phyloP scores from a whole-genome alignment of 257 asterid genomes.

The Solanum chmielewskii region DNA sequence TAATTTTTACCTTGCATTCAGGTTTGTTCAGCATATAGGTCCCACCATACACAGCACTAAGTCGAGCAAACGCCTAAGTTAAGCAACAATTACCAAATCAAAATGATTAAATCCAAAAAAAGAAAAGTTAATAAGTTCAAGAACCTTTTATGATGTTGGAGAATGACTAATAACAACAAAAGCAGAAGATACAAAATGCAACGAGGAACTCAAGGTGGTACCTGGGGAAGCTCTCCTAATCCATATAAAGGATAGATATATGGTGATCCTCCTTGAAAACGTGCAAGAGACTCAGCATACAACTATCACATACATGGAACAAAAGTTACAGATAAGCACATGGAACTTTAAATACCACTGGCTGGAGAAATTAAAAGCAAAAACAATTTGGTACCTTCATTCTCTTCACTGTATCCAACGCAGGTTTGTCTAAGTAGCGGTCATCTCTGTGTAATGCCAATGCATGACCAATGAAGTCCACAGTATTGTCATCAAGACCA shows the following conservation, averaged over 20 bases:
- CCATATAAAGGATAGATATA: constrained; percentile 93
- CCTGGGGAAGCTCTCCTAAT: constrained; percentile 98
- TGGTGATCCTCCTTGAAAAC: constrained; percentile 97
- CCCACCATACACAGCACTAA: constrained; percentile 98
- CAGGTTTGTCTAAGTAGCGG: constrained; percentile 71
- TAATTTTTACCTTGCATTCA: constrained; percentile 63
- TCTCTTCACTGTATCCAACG: constrained; percentile 74
- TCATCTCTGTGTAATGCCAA: constrained; percentile 91
- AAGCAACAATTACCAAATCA: neutral
- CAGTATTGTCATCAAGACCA: constrained; percentile 87
- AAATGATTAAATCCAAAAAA: neutral
- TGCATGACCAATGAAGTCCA: constrained; percentile 87
- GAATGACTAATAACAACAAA: neutral
- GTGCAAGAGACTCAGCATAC: constrained; percentile 76
- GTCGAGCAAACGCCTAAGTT: constrained; percentile 82
- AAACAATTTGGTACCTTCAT: constrained; percentile 41
- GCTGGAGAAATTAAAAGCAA: neutral
- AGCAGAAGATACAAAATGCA: neutral
- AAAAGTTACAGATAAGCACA: neutral
- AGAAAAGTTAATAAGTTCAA: neutral
- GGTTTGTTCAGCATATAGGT: constrained; percentile 94
- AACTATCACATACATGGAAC: constrained; percentile 29
- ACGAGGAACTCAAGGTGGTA: constrained; percentile 1
- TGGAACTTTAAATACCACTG: neutral
- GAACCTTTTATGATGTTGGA: neutral